phyloP scores from a whole-genome alignment of 2,329 filamentous ascomycete genomes.

The Fusarium proliferatum region DNA sequence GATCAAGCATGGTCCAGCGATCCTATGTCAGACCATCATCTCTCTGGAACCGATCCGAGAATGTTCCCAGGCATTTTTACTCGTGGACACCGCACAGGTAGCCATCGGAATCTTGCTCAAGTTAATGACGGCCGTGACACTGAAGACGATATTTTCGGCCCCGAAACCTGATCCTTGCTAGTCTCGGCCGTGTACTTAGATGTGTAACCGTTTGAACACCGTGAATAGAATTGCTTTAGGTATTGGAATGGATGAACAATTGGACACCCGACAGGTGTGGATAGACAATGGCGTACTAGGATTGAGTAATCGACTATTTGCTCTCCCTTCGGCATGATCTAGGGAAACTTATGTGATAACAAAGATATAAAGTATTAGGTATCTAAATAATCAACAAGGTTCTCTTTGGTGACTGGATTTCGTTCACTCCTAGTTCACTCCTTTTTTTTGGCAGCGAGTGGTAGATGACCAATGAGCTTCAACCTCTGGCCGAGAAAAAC shows the following conservation, averaged over 20 bases:
- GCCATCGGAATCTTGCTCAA: conserved; percentile 49
- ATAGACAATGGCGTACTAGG: neutral
- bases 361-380: neutral
- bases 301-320: neutral
- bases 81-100: conserved; percentile 58
- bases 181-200: neutral
- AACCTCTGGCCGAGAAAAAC: neutral
- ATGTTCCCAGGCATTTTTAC: conserved; percentile 79
- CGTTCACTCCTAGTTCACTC: neutral
- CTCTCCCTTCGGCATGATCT: neutral
- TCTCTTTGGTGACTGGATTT: neutral
- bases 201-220: neutral
- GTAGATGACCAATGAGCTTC: neutral
- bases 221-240: neutral
- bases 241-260: neutral
- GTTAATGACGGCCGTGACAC: conserved; percentile 37
- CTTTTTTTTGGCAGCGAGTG: neutral
- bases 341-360: neutral
- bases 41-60: conserved; percentile 71
- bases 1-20: conserved; percentile 54
- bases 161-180: conserved; percentile 26
- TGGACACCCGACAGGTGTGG: neutral
- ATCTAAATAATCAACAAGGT: neutral
- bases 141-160: conserved; percentile 32
- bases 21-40: conserved; percentile 56